Conservation (phyloP, 306 rosid genomes). For the Lathyrus aphaca region DNA sequence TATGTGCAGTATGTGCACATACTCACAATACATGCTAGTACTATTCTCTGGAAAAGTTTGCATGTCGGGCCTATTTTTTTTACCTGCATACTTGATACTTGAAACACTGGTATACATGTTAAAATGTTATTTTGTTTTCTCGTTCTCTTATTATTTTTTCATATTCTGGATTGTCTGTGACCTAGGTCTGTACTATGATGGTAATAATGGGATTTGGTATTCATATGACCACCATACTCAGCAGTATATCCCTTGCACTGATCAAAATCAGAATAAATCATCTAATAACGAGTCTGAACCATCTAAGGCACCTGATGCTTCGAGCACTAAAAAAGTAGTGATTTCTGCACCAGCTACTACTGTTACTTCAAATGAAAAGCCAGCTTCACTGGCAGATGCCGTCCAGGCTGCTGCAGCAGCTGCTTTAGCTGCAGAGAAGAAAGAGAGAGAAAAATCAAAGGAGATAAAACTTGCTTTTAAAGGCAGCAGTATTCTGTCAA, state of each 20-base stretch:
- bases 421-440: slow-evolving; percentile 96
- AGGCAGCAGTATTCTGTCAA: slow-evolving; percentile 93
- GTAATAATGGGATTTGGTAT: slow-evolving; percentile 88
- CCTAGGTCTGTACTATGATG: slow-evolving; percentile 90
- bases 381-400: slow-evolving; percentile 87
- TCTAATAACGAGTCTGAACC: slow-evolving; percentile 62
- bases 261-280: slow-evolving; percentile 66
- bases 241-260: slow-evolving; percentile 84
- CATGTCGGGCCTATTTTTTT: slow-evolving; percentile 28
- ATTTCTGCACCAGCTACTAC: slow-evolving; percentile 95
- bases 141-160: slow-evolving; percentile 11
- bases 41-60: slow-evolving; percentile 19
- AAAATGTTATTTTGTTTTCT: neutral
- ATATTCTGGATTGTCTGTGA: slow-evolving; percentile 36
- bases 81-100: slow-evolving; percentile 3
- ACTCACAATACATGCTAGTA: neutral
- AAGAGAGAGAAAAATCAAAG: slow-evolving; percentile 82
- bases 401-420: slow-evolving; percentile 94
- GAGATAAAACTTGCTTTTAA: slow-evolving; percentile 96
- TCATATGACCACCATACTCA: slow-evolving; percentile 82
- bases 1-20: neutral
- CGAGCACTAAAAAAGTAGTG: slow-evolving; percentile 69
- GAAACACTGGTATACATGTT: slow-evolving; percentile 5
- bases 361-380: slow-evolving; percentile 64
- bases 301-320: slow-evolving; percentile 66